Evolutionary conservation across 768 basidiomycete species (phyloP).

Genomic region (Candolleomyces aberdarensis): DNA sequence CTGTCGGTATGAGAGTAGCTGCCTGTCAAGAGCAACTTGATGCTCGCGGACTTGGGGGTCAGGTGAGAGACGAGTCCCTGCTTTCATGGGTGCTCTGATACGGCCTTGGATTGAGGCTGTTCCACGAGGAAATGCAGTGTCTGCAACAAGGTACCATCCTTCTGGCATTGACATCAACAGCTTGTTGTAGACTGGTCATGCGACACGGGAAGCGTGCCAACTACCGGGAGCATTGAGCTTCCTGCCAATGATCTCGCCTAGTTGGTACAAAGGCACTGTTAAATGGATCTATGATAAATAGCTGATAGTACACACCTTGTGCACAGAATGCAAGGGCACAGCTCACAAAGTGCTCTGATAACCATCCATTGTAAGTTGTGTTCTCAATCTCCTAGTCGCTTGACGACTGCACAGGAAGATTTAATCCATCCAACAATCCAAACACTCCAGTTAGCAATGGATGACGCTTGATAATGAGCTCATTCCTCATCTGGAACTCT

Average conservation of each 20-base stretch:
- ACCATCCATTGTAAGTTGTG: slow-evolving; percentile 44
- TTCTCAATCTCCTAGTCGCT: slow-evolving; percentile 42
- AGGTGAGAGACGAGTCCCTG: slow-evolving; percentile 18
- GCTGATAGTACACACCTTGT: too few species aligned
- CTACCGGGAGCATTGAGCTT: slow-evolving; percentile 41
- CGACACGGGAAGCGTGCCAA: slow-evolving; percentile 46
- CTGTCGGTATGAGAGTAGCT: slow-evolving; percentile 44
- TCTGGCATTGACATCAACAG: slow-evolving; percentile 30
- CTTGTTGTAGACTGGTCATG: slow-evolving; percentile 34
- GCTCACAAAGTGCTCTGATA: slow-evolving; percentile 37
- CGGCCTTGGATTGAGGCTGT: slow-evolving; percentile 23
- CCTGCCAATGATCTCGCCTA: slow-evolving; percentile 35
- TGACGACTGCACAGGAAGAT: slow-evolving; percentile 33
- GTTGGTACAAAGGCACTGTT: too few species aligned
- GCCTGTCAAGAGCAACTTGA: slow-evolving; percentile 24
- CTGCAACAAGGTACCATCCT: slow-evolving; percentile 39
- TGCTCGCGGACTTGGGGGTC: slow-evolving; percentile 18
- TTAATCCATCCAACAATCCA: slow-evolving; percentile 39
- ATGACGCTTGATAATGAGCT: slow-evolving; percentile 23
- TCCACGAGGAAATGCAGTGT: slow-evolving; percentile 45
- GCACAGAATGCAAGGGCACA: slow-evolving; percentile 35
- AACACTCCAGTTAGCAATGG: slow-evolving; percentile 34
- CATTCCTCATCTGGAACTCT: slow-evolving; percentile 24
- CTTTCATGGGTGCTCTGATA: slow-evolving; percentile 38
- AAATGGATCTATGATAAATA: too few species aligned